These are phyloP conservation scores for Platanthera zijinensis DNA, from an alignment of 106 monocot species.

Conservation along the genomic window DNA sequence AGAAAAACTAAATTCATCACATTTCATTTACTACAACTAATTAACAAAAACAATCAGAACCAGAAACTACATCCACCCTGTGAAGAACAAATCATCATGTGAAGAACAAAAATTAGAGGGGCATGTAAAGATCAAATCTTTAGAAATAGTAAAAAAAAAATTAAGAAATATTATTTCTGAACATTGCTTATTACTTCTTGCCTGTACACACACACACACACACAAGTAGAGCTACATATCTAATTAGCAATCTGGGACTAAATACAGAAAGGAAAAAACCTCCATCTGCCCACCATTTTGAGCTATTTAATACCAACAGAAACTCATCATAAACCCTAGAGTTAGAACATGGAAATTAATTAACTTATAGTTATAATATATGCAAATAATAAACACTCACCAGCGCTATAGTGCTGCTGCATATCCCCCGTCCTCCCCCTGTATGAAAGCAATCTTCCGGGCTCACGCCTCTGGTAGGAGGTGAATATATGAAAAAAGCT, in stretches of 20 bases:
- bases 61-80: neutral
- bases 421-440: neutral
- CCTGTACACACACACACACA: no score
- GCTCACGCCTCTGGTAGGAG: neutral
- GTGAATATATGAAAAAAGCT: constrained; percentile 17
- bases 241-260: no score
- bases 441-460: constrained; percentile 6
- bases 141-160: neutral
- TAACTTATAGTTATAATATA: no score
- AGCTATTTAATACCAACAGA: no score
- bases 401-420: neutral
- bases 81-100: neutral
- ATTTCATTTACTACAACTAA: neutral
- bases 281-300: no score
- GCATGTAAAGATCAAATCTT: neutral
- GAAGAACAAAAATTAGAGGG: neutral
- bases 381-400: no score
- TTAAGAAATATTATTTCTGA: neutral
- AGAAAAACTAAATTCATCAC: neutral
- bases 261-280: no score
- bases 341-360: neutral
- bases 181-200: no score
- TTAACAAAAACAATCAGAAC: neutral
- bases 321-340: no score
- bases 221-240: no score